phyloP scores from a whole-genome alignment of 2,329 filamentous ascomycete species.

The Ustilaginoidea virens region DNA sequence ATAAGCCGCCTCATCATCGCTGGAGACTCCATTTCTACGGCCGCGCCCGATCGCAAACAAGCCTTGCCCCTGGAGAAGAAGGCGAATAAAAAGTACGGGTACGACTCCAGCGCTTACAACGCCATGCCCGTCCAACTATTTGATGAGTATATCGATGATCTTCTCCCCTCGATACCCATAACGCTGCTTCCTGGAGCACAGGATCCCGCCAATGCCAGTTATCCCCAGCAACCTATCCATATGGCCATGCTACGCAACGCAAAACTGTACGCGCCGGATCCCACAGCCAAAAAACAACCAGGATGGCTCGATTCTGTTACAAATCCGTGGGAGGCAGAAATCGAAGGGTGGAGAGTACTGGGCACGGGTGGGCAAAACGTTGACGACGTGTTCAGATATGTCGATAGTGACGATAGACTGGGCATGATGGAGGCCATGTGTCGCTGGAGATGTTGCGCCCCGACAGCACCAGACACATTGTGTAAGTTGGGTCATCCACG shows the following conservation, averaged over 20 bases:
- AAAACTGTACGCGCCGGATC: constrained; percentile 47
- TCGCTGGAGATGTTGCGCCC: constrained; percentile 78
- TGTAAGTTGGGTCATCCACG: constrained; percentile 43
- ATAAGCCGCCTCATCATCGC: constrained; percentile 84
- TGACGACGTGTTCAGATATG: constrained; percentile 85
- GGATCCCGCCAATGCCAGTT: constrained; percentile 78
- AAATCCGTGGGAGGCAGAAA: constrained; percentile 82
- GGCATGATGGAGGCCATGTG: constrained; percentile 92
- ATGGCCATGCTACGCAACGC: constrained; percentile 75
- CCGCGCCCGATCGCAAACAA: constrained; percentile 17
- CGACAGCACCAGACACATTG: constrained; percentile 88
- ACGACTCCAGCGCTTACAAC: constrained; percentile 82
- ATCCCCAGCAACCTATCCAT: constrained; percentile 89
- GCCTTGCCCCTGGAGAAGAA: constrained; percentile 26
- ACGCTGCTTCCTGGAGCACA: constrained; percentile 72
- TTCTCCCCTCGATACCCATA: constrained; percentile 76
- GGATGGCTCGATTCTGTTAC: constrained; percentile 82
- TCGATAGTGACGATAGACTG: constrained; percentile 60
- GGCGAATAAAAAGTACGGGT: constrained; percentile 71
- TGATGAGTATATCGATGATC: constrained; percentile 64
- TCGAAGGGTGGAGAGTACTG: constrained; percentile 79
- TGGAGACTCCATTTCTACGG: constrained; percentile 75
- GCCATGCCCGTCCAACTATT: constrained; percentile 68
- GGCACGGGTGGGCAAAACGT: constrained; percentile 86
- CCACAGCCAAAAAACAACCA: constrained; percentile 23